phyloP scores from a whole-genome alignment of 495 filamentous ascomycete species.

The Aspergillus baeticus region DNA sequence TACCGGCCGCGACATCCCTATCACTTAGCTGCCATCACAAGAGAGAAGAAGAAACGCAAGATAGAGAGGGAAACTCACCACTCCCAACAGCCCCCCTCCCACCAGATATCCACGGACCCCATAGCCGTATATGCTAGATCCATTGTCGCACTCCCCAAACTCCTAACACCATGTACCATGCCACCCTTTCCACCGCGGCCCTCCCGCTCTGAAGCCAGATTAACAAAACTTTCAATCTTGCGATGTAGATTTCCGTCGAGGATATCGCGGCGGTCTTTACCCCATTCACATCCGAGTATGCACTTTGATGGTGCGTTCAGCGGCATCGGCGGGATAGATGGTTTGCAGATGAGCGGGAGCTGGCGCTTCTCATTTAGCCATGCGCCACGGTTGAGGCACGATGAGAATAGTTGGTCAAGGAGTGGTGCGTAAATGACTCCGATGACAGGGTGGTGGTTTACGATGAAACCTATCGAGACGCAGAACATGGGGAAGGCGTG shows the following conservation, averaged over 20 bases:
- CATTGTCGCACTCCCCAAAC: conserved; percentile 60
- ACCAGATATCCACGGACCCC: conserved; percentile 58
- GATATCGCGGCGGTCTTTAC: conserved; percentile 64
- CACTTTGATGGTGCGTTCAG: conserved; percentile 62
- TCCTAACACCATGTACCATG: conserved; percentile 58
- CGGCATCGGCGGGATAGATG: conserved; percentile 57
- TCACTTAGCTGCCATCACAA: conserved; percentile 7
- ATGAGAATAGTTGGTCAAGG: conserved; percentile 61
- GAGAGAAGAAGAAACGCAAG: neutral
- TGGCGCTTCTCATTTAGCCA: conserved; percentile 62
- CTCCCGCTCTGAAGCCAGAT: conserved; percentile 64
- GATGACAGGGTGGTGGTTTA: conserved; percentile 54
- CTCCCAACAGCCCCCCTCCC: conserved; percentile 61
- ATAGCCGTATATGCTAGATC: conserved; percentile 58
- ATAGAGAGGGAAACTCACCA: conserved; percentile 39
- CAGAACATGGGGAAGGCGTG: conserved; percentile 75
- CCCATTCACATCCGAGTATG: conserved; percentile 70
- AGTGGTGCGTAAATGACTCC: conserved; percentile 68
- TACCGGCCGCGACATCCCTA: conserved; percentile 56
- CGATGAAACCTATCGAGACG: conserved; percentile 62
- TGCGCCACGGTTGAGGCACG: conserved; percentile 58
- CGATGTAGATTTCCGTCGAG: conserved; percentile 61
- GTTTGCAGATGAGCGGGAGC: conserved; percentile 57
- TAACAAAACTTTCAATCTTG: conserved; percentile 68
- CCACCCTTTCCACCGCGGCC: conserved; percentile 60